Evolutionary conservation across 495 filamentous ascomycete species (phyloP).

Genomic region (Trichoderma gamsii): DNA sequence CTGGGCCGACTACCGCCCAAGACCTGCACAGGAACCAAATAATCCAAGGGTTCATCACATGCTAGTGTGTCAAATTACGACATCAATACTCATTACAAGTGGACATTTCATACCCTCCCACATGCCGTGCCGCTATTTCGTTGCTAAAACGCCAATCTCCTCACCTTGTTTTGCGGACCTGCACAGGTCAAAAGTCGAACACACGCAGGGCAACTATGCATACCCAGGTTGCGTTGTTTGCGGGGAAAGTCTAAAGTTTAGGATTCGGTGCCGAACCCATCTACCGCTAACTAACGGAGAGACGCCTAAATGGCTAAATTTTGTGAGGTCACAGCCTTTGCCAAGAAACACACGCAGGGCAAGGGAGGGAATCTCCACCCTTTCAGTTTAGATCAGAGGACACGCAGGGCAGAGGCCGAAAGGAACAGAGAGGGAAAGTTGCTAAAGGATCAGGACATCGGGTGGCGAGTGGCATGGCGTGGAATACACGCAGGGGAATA

Average conservation of each 20-base stretch:
- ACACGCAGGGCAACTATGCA: constrained; percentile 7
- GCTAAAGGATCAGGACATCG: neutral
- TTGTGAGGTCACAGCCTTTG: neutral
- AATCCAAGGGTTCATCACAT: neutral
- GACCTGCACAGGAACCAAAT: neutral
- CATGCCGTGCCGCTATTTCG: neutral
- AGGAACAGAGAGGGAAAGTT: neutral
- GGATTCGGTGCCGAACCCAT: neutral
- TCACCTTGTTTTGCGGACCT: neutral
- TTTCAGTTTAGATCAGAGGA: neutral
- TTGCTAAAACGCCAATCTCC: neutral
- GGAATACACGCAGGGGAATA: neutral
- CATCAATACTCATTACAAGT: neutral
- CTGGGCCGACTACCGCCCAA: neutral
- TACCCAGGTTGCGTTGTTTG: neutral
- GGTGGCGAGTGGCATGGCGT: neutral
- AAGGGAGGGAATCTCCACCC: neutral
- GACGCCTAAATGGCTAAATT: constrained; percentile 3
- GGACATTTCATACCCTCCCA: neutral
- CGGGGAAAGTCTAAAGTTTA: neutral
- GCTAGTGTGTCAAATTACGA: neutral
- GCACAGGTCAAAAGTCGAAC: neutral
- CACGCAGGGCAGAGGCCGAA: neutral
- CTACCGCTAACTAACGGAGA: neutral
- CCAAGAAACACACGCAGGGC: neutral